Conservation (phyloP, 2,329 filamentous ascomycete species). For the Ophiobolus disseminans region DNA sequence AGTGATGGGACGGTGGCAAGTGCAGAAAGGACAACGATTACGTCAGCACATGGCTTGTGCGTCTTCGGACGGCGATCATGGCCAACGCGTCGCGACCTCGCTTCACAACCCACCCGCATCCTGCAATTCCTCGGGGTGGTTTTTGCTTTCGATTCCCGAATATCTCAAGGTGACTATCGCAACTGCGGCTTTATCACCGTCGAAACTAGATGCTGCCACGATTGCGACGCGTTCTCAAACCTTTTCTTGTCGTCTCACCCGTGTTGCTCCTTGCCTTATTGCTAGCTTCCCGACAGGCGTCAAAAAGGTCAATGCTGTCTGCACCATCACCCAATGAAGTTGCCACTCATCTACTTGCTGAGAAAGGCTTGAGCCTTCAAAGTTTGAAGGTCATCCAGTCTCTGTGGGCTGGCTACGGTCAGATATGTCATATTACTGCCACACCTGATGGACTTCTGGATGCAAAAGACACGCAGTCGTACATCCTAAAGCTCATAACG, state of each 20-base stretch:
- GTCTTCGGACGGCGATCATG: too few relatives aligned
- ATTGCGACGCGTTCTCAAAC: constrained; percentile 1
- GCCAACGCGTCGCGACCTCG: too few relatives aligned
- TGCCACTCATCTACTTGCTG: constrained; percentile 35
- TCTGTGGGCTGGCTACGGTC: constrained; percentile 58
- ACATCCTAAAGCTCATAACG: constrained; percentile 68
- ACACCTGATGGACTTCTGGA: constrained; percentile 14
- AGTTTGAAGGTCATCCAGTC: constrained; percentile 47
- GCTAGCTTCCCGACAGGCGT: background rate
- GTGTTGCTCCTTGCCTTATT: background rate
- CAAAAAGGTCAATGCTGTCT: constrained; percentile 48
- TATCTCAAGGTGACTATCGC: too few relatives aligned
- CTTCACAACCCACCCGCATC: too few relatives aligned
- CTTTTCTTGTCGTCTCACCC: constrained; percentile 4
- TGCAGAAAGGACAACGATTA: too few relatives aligned
- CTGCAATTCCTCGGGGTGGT: too few relatives aligned
- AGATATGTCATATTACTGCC: constrained; percentile 64
- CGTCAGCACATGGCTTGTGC: too few relatives aligned
- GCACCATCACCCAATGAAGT: constrained; percentile 23
- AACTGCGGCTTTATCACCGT: too few relatives aligned
- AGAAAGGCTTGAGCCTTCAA: constrained; percentile 32
- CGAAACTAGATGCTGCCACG: background rate
- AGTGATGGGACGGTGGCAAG: too few relatives aligned
- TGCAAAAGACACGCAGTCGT: constrained; percentile 37
- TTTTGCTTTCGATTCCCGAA: too few relatives aligned